Conservation (phyloP, 441 rosid genomes). For the Gossypium schwendimanii region DNA sequence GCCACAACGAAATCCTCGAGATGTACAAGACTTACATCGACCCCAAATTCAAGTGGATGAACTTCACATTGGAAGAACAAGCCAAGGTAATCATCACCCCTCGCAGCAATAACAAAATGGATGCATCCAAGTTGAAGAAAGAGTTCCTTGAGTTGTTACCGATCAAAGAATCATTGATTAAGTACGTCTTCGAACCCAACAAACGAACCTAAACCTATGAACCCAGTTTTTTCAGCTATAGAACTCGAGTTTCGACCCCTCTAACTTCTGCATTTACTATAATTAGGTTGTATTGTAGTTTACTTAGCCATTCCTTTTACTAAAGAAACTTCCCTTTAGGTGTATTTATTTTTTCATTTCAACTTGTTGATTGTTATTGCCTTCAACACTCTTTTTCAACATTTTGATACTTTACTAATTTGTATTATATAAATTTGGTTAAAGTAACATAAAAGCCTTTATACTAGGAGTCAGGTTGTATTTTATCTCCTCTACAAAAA, state of each 20-base stretch:
- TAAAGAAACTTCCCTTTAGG: not conserved
- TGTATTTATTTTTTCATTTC: not conserved
- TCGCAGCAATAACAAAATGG: slow-evolving; percentile 72
- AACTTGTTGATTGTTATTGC: not conserved
- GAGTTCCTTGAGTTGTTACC: not conserved
- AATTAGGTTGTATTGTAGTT: not conserved
- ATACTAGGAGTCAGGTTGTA: too few relatives aligned
- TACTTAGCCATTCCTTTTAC: not conserved
- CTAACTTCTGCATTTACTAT: slow-evolving; percentile 1
- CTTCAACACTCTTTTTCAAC: too few relatives aligned
- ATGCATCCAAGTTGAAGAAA: not conserved
- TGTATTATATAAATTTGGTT: too few relatives aligned
- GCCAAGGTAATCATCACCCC: slow-evolving; percentile 85
- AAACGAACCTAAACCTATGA: not conserved
- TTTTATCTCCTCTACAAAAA: too few relatives aligned
- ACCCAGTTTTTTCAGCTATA: not conserved
- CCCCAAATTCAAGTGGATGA: slow-evolving; percentile 49
- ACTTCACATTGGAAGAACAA: slow-evolving; percentile 83
- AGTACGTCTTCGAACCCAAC: not conserved
- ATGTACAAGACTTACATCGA: slow-evolving; percentile 67
- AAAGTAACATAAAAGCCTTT: too few relatives aligned
- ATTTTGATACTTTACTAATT: too few relatives aligned
- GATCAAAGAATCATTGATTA: not conserved
- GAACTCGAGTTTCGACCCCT: not conserved
- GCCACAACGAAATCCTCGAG: not conserved